These are phyloP conservation scores for Ceratobasidium sp. DNA, from an alignment of 1,284 basidiomycete species.

Conservation along the genomic window DNA sequence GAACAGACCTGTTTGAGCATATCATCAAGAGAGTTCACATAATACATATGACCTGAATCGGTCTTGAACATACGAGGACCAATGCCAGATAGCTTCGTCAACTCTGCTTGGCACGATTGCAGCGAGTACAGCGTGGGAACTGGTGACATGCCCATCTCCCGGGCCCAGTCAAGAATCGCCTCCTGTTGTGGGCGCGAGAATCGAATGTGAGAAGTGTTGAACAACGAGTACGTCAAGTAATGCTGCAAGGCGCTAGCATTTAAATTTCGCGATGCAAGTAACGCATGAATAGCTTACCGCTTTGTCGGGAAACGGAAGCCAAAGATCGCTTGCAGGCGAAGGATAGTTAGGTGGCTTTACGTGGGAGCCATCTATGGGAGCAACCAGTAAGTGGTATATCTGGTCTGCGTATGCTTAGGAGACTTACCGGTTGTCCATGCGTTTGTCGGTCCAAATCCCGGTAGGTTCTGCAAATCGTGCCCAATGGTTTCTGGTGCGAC, in stretches of 20 bases:
- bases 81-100: background rate
- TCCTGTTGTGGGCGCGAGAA: conserved; percentile 29
- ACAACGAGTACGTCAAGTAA: conserved; percentile 38
- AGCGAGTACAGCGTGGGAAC: conserved; percentile 24
- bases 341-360: conserved; percentile 10
- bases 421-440: background rate
- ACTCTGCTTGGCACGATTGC: background rate
- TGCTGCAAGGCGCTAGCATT: background rate
- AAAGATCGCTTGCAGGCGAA: background rate
- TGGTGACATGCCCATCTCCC: background rate
- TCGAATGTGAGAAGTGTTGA: conserved; percentile 18
- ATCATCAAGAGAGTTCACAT: conserved; percentile 15
- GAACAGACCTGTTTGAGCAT: conserved; percentile 32
- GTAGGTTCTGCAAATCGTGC: background rate
- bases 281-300: conserved; percentile 4
- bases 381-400: too few species aligned
- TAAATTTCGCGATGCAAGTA: background rate
- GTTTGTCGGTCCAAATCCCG: too few species aligned
- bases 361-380: background rate
- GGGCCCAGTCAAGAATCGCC: conserved; percentile 27
- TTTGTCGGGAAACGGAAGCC: conserved; percentile 12
- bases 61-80: conserved; percentile 35
- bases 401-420: background rate
- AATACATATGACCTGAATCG: conserved; percentile 23
- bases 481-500: background rate